A percentile compares a stretch with the other conserved stretches of the same genome.
These are phyloP conservation scores for Trichoderma gracile DNA, from an alignment of 2,329 filamentous ascomycete genomes.

Conservation along the genomic window DNA sequence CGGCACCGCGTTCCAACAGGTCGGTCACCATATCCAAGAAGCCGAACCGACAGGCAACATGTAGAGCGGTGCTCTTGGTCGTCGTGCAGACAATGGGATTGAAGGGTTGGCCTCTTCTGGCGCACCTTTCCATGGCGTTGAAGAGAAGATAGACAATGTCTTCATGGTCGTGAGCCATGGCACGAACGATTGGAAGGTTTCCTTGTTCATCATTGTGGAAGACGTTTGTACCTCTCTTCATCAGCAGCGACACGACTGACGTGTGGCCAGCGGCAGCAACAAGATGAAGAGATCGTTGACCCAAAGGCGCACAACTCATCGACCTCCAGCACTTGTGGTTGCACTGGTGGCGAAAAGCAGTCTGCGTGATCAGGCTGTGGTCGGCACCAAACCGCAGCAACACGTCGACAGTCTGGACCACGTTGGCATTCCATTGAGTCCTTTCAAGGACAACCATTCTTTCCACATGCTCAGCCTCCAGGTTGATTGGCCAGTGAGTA, in stretches of 20 bases:
- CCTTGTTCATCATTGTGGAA: conserved; percentile 20
- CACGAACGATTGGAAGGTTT: conserved; percentile 11
- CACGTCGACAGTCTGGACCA: conserved; percentile 3
- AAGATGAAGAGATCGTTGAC: conserved; percentile 18
- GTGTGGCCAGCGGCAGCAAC: conserved; percentile 13
- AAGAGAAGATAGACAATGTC: conserved; percentile 1
- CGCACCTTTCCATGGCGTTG: not conserved
- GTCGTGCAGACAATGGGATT: not conserved
- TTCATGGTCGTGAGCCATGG: conserved; percentile 21
- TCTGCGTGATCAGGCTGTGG: not conserved
- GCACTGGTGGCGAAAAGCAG: conserved; percentile 3
- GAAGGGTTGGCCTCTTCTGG: not conserved
- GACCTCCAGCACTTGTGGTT: conserved; percentile 20
- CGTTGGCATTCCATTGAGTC: not conserved
- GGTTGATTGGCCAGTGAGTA: not conserved
- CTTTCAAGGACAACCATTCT: not conserved
- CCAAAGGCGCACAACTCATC: conserved; percentile 15
- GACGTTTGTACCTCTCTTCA: not conserved
- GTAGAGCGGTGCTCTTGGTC: conserved; percentile 16
- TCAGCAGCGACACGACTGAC: conserved; percentile 1
- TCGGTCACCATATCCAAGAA: not conserved
- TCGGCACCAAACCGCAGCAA: conserved; percentile 23
- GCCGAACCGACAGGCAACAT: conserved; percentile 26
- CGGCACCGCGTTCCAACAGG: conserved; percentile 1
- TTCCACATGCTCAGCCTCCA: not conserved